Evolutionary conservation across 2,329 filamentous ascomycete genomes (phyloP), one percentile per base, ranked within the genome.

Genomic region (Alternaria solani): DNA sequence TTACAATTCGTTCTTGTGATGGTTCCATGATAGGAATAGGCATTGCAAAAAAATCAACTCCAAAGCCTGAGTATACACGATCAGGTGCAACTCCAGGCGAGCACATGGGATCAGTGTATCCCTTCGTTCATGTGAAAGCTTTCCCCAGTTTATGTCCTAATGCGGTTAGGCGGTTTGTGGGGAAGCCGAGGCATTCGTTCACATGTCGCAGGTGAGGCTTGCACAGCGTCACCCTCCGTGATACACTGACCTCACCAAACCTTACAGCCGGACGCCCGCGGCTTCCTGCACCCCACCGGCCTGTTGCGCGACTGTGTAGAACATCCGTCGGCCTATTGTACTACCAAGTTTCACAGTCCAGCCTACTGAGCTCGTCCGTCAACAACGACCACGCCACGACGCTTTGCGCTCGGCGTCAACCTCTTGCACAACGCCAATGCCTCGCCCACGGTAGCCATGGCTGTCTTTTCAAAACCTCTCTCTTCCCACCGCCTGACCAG

Each of bases 381-480:
- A 44, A 38, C 18, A 55, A 2, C 32, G 30, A 25, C 52, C 53
- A 53, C 57, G 48, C 51, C 47, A 58, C 51, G 18, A 26, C 44
- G 48, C 51, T 42, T 23, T 49, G 41, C 39, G 51, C 44, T 46
- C 54, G 38, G 47, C 47, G 41, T 44, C 34, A 30, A 36, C 32
- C 41, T 41, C 14, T 54, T 12, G 23, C 30, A 12, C 2, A 61
- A 39, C 43, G 39, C 54, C 44, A 54, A 73, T 74, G 67, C 61
- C 64, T 68, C 58, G 39, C 48, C 55, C 43, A 69, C 61, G 64
- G 62, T 72, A 73, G 62, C 60, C 62, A 80, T 80, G 78, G 78
- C 77, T 57, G 78, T 76, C 64, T 72, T 80, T 60, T 80, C 78
- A 48, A 80, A 80, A 75, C 73, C 78, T 30, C 69, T 75, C 46